A percentile compares a stretch with the other conserved stretches of the same genome.
These are phyloP conservation scores for Sugiyamaella xylanicola DNA, from an alignment of 1,139 yeast species.

Conservation along the genomic window DNA sequence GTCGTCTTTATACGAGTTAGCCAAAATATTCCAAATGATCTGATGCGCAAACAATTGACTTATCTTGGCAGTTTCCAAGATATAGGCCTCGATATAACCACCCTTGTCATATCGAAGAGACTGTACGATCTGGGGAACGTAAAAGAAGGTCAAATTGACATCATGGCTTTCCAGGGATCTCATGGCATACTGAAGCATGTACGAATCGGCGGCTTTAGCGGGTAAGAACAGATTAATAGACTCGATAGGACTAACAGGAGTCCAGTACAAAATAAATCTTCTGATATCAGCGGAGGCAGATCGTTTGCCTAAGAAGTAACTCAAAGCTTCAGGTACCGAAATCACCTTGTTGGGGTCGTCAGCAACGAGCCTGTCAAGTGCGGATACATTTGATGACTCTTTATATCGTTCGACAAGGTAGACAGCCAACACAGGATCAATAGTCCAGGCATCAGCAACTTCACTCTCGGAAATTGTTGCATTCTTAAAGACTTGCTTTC, in stretches of 20 bases:
- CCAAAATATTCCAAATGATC: constrained; percentile 96
- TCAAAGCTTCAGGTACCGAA: constrained; percentile 65
- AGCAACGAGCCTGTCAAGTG: constrained; percentile 52
- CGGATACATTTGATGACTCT: constrained; percentile 41
- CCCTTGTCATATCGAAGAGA: constrained; percentile 75
- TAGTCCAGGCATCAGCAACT: constrained; percentile 57
- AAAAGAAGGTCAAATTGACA: constrained; percentile 86
- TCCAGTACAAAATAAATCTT: constrained; percentile 65
- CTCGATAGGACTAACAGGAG: constrained; percentile 78
- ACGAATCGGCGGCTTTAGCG: constrained; percentile 66
- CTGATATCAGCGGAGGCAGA: constrained; percentile 19
- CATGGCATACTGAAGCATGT: constrained; percentile 82
- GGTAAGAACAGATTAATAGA: constrained; percentile 85
- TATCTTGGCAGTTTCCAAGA: constrained; percentile 88
- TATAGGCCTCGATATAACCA: constrained; percentile 87
- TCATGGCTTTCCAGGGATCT: constrained; percentile 87
- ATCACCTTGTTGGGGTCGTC: constrained; percentile 65
- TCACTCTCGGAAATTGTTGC: constrained; percentile 29
- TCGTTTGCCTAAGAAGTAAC: constrained; percentile 39
- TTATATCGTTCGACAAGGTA: constrained; percentile 65
- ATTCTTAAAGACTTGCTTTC: constrained; percentile 25
- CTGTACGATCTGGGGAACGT: constrained; percentile 98
- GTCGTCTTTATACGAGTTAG: constrained; percentile 89
- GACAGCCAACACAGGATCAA: constrained; percentile 75
- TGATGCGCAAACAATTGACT: constrained; percentile 95